phyloP scores from a whole-genome alignment of 345 rosid genomes.

The Gynandropsis gynandra region DNA sequence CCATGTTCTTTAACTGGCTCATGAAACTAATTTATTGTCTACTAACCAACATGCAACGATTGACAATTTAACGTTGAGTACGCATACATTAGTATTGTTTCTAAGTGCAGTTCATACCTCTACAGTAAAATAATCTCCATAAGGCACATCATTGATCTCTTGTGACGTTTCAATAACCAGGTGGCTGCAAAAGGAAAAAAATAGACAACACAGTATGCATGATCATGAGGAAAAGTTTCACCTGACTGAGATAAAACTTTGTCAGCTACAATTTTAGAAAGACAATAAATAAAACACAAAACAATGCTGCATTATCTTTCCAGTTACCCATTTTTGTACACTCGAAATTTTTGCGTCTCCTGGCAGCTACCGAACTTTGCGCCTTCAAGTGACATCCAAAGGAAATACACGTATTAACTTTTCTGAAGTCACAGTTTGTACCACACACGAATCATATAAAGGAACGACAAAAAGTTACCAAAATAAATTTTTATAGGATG shows the following conservation, averaged over 20 bases:
- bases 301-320: conserved; percentile 2
- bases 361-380: conserved; percentile 89
- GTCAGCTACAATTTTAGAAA: too few relatives aligned
- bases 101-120: conserved; percentile 49
- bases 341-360: conserved; percentile 75
- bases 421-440: conserved; percentile 1
- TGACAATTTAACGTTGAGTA: too few relatives aligned
- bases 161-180: conserved; percentile 81
- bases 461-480: conserved; percentile 42
- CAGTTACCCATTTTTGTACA: conserved; percentile 66
- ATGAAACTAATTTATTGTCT: too few relatives aligned
- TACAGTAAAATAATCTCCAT: conserved; percentile 80
- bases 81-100: too few relatives aligned
- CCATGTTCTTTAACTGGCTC: not conserved
- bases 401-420: conserved; percentile 17
- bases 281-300: not conserved
- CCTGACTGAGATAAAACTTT: too few relatives aligned
- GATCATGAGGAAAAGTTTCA: conserved; percentile 9
- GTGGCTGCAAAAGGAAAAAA: conserved; percentile 43
- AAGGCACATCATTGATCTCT: conserved; percentile 75
- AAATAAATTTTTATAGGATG: conserved; percentile 95
- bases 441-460: conserved; percentile 13
- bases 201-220: conserved; percentile 16
- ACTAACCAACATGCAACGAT: too few relatives aligned
- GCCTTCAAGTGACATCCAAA: conserved; percentile 39